A percentile compares a stretch with the other conserved stretches of the same genome.
These are phyloP conservation scores for Starmerella asiatica DNA, from an alignment of 805 yeast genomes.

Conservation along the genomic window DNA sequence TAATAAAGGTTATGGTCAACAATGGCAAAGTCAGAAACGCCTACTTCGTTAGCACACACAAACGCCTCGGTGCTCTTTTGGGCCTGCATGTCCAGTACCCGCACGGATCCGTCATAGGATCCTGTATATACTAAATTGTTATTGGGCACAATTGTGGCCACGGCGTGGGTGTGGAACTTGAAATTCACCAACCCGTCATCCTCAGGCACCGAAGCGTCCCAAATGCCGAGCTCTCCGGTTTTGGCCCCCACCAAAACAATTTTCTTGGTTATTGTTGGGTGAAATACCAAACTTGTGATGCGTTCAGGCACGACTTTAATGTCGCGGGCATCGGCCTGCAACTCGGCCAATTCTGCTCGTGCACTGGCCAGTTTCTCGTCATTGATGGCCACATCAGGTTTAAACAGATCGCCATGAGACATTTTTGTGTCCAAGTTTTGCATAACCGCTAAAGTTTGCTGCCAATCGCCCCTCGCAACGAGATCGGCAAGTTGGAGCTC, in stretches of 20 bases:
- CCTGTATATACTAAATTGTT: conserved; percentile 49
- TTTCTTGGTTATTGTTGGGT: conserved; percentile 52
- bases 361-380: conserved; percentile 37
- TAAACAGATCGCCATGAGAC: conserved; percentile 27
- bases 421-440: conserved; percentile 19
- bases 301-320: conserved; percentile 54
- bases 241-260: conserved; percentile 80
- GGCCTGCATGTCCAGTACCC: conserved; percentile 54
- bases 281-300: conserved; percentile 60
- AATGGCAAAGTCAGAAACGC: conserved; percentile 62
- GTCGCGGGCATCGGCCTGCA: conserved; percentile 51
- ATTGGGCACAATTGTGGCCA: conserved; percentile 47
- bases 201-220: conserved; percentile 50
- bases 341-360: conserved; percentile 40
- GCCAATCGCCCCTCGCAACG: conserved; percentile 28
- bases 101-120: conserved; percentile 79
- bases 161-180: conserved; percentile 62
- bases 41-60: conserved; percentile 42
- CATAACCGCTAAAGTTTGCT: conserved; percentile 26
- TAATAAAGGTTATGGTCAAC: conserved; percentile 43
- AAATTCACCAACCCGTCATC: conserved; percentile 41
- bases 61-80: conserved; percentile 48
- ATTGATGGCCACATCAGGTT: conserved; percentile 39
- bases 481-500: conserved; percentile 25
- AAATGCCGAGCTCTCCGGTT: conserved; percentile 71